A percentile compares a stretch with the other conserved stretches of the same genome.
Evolutionary conservation across 345 rosid species (phyloP).

Genomic region (Bretschneidera sinensis): DNA sequence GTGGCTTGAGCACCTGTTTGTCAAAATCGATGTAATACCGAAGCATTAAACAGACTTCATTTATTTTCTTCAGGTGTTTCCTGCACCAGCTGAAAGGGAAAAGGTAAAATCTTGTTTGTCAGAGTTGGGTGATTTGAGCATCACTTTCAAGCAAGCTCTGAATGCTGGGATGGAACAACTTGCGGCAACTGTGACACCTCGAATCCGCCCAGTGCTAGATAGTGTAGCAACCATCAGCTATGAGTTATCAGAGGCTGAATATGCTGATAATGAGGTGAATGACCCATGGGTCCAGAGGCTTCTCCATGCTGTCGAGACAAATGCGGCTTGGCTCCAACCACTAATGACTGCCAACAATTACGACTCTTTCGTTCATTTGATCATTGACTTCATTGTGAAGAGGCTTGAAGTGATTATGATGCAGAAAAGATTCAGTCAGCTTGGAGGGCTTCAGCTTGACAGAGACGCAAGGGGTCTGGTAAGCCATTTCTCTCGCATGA

Average conservation of each 20-base stretch:
- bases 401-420: constrained; percentile 97
- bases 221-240: constrained; percentile 82
- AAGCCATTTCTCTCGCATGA: constrained; percentile 92
- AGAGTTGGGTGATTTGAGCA: constrained; percentile 82
- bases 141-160: constrained; percentile 69
- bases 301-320: constrained; percentile 81
- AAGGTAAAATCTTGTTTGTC: constrained; percentile 92
- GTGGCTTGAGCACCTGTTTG: background rate
- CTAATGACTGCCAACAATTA: constrained; percentile 89
- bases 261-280: constrained; percentile 94
- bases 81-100: constrained; percentile 90
- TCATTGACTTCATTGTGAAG: constrained; percentile 85
- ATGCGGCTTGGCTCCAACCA: constrained; percentile 89
- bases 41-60: constrained; percentile 1
- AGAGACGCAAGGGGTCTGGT: constrained; percentile 84
- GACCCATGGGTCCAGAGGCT: constrained; percentile 99
- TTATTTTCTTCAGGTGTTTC: constrained; percentile 56
- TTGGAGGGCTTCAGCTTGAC: constrained; percentile 98
- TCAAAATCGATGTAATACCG: background rate
- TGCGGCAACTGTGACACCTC: constrained; percentile 70
- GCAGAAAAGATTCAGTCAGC: constrained; percentile 98
- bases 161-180: constrained; percentile 86
- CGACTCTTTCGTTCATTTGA: constrained; percentile 74
- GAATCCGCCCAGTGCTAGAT: constrained; percentile 85
- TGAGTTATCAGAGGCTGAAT: constrained; percentile 87